A percentile compares a stretch with the other conserved stretches of the same genome.
Conservation (phyloP, 2,329 filamentous ascomycete genomes). For the Gyromitra esculenta region DNA sequence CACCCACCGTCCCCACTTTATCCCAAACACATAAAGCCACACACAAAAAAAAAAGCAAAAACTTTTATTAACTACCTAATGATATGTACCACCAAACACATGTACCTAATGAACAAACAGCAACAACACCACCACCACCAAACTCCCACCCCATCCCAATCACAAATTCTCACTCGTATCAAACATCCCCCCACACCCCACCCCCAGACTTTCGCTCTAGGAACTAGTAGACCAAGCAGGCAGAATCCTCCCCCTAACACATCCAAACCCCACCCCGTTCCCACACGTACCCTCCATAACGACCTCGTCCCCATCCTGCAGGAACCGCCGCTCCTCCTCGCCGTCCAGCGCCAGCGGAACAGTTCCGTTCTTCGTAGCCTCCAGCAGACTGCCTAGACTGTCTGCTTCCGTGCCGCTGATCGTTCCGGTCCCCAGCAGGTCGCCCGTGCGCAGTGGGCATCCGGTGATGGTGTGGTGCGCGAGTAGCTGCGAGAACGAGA, state of each 20-base stretch:
- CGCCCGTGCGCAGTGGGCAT: conserved; percentile 77
- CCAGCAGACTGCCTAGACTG: conserved; percentile 74
- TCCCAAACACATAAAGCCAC: too few relatives aligned
- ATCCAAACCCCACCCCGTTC: conserved; percentile 78
- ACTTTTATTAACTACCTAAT: too few relatives aligned
- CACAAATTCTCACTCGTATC: not conserved
- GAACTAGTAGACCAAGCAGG: conserved; percentile 59
- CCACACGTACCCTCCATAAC: conserved; percentile 71
- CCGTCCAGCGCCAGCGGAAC: conserved; percentile 71
- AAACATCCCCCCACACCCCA: not conserved
- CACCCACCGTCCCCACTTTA: too few relatives aligned
- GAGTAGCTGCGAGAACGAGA: conserved; percentile 84
- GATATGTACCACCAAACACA: too few relatives aligned
- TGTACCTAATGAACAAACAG: too few relatives aligned
- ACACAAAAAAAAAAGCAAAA: too few relatives aligned
- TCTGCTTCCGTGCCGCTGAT: conserved; percentile 72
- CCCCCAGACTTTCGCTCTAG: too few relatives aligned
- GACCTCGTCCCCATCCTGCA: conserved; percentile 78
- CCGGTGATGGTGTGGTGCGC: conserved; percentile 80
- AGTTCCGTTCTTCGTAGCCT: conserved; percentile 77
- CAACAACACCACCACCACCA: too few relatives aligned
- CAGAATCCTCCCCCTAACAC: conserved; percentile 73
- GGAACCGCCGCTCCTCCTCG: conserved; percentile 69
- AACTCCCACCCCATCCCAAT: too few relatives aligned
- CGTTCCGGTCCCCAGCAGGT: conserved; percentile 80